Conservation (phyloP, 345 rosid species). For the Rhizophora apiculata region DNA sequence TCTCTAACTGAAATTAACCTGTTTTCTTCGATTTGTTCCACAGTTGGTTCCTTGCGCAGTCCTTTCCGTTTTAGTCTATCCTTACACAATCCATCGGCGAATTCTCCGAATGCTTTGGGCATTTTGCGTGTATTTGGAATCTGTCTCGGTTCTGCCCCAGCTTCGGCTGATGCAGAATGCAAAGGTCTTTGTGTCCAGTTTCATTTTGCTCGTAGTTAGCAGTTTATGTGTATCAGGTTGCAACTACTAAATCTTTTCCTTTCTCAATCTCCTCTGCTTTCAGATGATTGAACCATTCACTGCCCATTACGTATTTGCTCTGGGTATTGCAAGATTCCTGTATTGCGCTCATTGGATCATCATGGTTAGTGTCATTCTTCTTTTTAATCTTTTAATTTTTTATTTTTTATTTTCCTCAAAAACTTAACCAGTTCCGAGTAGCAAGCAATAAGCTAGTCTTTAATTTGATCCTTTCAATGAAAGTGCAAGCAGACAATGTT, state of each 20-base stretch:
- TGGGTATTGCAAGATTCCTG: slow-evolving; percentile 72
- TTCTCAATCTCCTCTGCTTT: slow-evolving; percentile 1
- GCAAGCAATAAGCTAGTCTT: too few relatives aligned
- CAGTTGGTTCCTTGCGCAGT: slow-evolving; percentile 62
- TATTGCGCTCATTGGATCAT: slow-evolving; percentile 81
- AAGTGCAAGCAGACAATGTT: too few relatives aligned
- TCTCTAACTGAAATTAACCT: too few relatives aligned
- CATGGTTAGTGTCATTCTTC: slow-evolving; percentile 30
- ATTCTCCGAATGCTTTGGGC: slow-evolving; percentile 53
- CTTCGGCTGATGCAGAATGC: slow-evolving; percentile 86
- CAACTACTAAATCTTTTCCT: neutral
- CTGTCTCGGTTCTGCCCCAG: slow-evolving; percentile 84
- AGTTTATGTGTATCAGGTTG: neutral
- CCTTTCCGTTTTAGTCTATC: slow-evolving; percentile 55
- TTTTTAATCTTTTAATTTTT: too few relatives aligned
- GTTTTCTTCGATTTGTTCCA: neutral
- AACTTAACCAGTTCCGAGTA: too few relatives aligned
- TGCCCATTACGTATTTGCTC: slow-evolving; percentile 78
- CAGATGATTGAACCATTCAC: slow-evolving; percentile 90
- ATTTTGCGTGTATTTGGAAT: slow-evolving; percentile 56
- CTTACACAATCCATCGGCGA: slow-evolving; percentile 9
- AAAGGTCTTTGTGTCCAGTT: slow-evolving; percentile 38
- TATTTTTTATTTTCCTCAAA: too few relatives aligned
- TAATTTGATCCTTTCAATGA: too few relatives aligned
- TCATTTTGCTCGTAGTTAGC: neutral